Conservation (phyloP, 495 filamentous ascomycete genomes). For the Talaromyces ruber region DNA sequence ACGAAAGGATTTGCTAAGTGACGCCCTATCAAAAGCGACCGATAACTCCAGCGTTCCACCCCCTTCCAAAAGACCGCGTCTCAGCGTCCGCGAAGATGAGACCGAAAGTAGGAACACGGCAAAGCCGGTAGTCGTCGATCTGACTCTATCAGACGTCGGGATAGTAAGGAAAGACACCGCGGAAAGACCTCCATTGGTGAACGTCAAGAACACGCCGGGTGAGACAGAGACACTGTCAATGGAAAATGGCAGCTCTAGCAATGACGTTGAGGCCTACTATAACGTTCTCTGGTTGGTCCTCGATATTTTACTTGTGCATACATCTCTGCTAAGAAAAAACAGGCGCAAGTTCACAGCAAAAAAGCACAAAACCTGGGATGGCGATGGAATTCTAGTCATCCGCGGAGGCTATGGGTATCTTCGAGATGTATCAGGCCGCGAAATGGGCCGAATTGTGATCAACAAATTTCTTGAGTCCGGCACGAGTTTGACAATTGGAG, state of each 20-base stretch:
- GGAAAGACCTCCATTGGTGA: conserved; percentile 22
- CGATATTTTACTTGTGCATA: not conserved
- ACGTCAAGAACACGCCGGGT: conserved; percentile 18
- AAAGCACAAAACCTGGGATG: conserved; percentile 84
- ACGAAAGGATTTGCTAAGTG: conserved; percentile 17
- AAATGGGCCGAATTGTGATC: conserved; percentile 53
- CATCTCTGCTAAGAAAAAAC: not conserved
- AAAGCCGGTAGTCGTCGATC: not conserved
- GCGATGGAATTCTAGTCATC: conserved; percentile 63
- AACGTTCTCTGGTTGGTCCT: conserved; percentile 56
- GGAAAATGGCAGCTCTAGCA: conserved; percentile 4
- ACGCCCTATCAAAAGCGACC: not conserved
- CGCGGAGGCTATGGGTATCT: conserved; percentile 51
- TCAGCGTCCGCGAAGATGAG: conserved; percentile 13
- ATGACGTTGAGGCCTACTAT: conserved; percentile 44
- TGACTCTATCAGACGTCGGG: not conserved
- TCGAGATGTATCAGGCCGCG: conserved; percentile 56
- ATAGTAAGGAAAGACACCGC: not conserved
- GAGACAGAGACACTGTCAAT: conserved; percentile 1
- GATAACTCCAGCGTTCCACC: conserved; percentile 5
- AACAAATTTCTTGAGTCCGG: conserved; percentile 51
- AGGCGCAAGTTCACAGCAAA: conserved; percentile 71
- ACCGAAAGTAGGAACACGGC: conserved; percentile 3
- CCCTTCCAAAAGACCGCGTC: conserved; percentile 24
- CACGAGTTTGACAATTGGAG: conserved; percentile 53